Evolutionary conservation across 306 rosid genomes (phyloP).

Genomic region (Rubus parviflorus): DNA sequence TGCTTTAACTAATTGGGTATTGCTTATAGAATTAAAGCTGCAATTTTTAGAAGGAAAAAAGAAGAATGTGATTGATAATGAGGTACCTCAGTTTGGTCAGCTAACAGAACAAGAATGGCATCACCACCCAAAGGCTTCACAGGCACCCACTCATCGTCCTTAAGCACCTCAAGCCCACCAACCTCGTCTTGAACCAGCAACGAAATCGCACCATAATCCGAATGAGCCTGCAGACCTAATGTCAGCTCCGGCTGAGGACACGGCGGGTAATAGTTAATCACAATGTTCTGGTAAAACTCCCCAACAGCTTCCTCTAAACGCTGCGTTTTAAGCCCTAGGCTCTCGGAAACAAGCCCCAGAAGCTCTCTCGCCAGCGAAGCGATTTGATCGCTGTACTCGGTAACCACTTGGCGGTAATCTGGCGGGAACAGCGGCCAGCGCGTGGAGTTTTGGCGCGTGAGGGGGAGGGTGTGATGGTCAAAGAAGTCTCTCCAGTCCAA

Average conservation of each 20-base stretch:
- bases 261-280: slow-evolving; percentile 79
- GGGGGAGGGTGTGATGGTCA: slow-evolving; percentile 84
- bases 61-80: neutral
- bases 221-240: slow-evolving; percentile 84
- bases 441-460: slow-evolving; percentile 70
- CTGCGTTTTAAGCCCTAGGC: slow-evolving; percentile 56
- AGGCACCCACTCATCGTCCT: slow-evolving; percentile 57
- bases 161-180: slow-evolving; percentile 75
- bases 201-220: slow-evolving; percentile 80
- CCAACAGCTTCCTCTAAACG: slow-evolving; percentile 67
- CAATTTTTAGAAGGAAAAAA: neutral
- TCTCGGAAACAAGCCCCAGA: slow-evolving; percentile 64
- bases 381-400: slow-evolving; percentile 52
- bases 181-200: slow-evolving; percentile 83
- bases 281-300: slow-evolving; percentile 72
- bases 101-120: slow-evolving; percentile 78
- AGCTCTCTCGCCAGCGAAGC: slow-evolving; percentile 60
- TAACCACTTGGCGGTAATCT: slow-evolving; percentile 46
- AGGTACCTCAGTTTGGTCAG: slow-evolving; percentile 87
- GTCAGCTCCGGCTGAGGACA: slow-evolving; percentile 91
- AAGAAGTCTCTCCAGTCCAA: slow-evolving; percentile 95
- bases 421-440: slow-evolving; percentile 69
- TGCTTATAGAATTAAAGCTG: neutral
- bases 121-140: slow-evolving; percentile 56
- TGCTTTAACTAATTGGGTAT: neutral